Evolutionary conservation across 441 rosid genomes (phyloP).

Genomic region (Eutrema salsugineum): DNA sequence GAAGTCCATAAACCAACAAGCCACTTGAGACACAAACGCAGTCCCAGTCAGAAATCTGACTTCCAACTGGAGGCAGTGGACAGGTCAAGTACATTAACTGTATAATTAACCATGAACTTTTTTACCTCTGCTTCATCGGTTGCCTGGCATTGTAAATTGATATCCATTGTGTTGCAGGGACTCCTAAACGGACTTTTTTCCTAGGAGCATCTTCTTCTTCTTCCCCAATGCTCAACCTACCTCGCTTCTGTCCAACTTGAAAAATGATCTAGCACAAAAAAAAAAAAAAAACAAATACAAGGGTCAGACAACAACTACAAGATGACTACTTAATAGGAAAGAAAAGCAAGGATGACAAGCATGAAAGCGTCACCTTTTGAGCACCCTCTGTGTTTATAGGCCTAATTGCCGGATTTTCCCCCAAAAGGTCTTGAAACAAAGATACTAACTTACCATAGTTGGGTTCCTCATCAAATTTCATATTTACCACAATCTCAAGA

Average conservation of each 20-base stretch:
- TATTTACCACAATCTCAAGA: constrained; percentile 90
- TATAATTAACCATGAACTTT: not conserved
- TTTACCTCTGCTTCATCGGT: constrained; percentile 98
- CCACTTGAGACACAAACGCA: not conserved
- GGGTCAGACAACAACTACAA: constrained; percentile 8
- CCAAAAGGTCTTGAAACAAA: constrained; percentile 75
- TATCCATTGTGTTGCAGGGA: constrained; percentile 98
- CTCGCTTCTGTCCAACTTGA: constrained; percentile 98
- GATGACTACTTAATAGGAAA: not conserved
- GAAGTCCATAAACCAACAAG: not conserved
- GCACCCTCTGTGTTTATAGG: constrained; percentile 98
- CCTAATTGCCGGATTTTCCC: constrained; percentile 89
- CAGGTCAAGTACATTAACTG: not conserved
- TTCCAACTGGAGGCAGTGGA: not conserved
- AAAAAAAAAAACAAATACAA: not conserved
- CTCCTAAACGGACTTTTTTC: constrained; percentile 95
- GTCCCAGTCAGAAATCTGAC: not conserved
- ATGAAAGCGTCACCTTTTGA: constrained; percentile 62
- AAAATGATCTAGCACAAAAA: constrained; percentile 46
- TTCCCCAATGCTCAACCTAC: constrained; percentile 84
- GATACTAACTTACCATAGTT: constrained; percentile 85
- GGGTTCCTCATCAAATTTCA: constrained; percentile 99
- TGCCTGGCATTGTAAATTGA: constrained; percentile 93
- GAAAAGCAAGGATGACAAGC: not conserved
- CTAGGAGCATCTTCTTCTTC: constrained; percentile 92